Percentiles rank a stretch among this genome's conserved stretches.
Conservation (phyloP, 2,329 filamentous ascomycete genomes). For the Rhinocladiella mackenziei region DNA sequence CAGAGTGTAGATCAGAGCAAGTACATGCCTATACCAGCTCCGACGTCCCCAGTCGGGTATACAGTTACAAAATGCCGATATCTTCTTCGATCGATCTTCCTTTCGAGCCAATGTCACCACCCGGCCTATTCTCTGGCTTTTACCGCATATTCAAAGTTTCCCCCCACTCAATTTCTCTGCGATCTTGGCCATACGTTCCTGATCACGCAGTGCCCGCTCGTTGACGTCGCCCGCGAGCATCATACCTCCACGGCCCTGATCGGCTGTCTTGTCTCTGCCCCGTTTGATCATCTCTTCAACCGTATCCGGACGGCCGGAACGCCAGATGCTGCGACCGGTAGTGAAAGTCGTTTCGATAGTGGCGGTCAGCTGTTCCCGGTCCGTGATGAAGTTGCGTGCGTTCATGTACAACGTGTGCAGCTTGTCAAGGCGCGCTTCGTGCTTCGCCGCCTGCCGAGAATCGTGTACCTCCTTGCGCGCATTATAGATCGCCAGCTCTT, state of each 20-base stretch:
- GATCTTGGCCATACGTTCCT: slow-evolving; percentile 59
- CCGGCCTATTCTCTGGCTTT: neutral
- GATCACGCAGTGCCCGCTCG: slow-evolving; percentile 36
- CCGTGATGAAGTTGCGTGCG: slow-evolving; percentile 80
- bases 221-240: slow-evolving; percentile 29
- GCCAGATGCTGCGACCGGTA: slow-evolving; percentile 53
- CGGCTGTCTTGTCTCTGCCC: slow-evolving; percentile 14
- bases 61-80: no score
- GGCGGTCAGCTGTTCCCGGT: slow-evolving; percentile 68
- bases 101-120: neutral
- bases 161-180: slow-evolving; percentile 66
- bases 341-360: slow-evolving; percentile 74
- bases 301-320: slow-evolving; percentile 45
- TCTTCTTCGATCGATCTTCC: no score
- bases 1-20: no score
- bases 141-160: slow-evolving; percentile 37
- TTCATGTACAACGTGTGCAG: slow-evolving; percentile 88
- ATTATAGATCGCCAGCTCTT: slow-evolving; percentile 40
- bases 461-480: slow-evolving; percentile 36
- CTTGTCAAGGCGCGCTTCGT: slow-evolving; percentile 61
- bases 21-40: no score
- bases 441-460: slow-evolving; percentile 49
- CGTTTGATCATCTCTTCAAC: slow-evolving; percentile 43
- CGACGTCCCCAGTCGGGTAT: no score
- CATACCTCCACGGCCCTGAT: slow-evolving; percentile 17